phyloP scores from a whole-genome alignment of 176 grass and related monocot genomes.

The Urochloa ruziziensis region DNA sequence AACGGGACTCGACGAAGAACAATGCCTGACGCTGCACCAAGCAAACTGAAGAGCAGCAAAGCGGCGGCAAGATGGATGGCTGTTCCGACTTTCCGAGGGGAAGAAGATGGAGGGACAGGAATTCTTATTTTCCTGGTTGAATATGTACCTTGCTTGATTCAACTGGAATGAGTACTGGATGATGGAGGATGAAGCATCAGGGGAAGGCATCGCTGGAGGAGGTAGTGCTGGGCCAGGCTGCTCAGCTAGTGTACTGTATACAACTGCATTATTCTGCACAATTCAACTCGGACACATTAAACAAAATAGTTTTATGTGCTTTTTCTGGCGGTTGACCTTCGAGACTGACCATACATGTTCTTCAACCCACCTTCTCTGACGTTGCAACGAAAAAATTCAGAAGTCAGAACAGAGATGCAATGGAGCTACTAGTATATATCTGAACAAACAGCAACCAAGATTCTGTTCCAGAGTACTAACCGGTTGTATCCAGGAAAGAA shows the following conservation, averaged over 20 bases:
- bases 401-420: not conserved
- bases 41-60: no score
- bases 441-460: not conserved
- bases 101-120: not conserved
- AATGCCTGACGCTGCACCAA: not conserved
- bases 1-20: not conserved
- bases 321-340: conserved; percentile 27
- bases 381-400: not conserved
- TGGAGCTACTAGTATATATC: not conserved
- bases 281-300: not conserved
- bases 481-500: no score
- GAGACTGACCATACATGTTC: not conserved
- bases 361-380: not conserved
- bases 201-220: conserved; percentile 30
- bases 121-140: not conserved
- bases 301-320: not conserved
- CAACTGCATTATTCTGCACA: not conserved
- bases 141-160: conserved; percentile 18
- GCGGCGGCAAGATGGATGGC: not conserved
- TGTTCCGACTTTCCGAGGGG: not conserved
- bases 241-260: not conserved
- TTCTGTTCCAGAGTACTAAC: not conserved
- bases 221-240: not conserved
- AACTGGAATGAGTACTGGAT: not conserved
- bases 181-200: not conserved